Evolutionary conservation across 768 basidiomycete species (phyloP), one percentile per base, ranked within the genome.

Genomic region (Sporobolomyces phaffii): DNA sequence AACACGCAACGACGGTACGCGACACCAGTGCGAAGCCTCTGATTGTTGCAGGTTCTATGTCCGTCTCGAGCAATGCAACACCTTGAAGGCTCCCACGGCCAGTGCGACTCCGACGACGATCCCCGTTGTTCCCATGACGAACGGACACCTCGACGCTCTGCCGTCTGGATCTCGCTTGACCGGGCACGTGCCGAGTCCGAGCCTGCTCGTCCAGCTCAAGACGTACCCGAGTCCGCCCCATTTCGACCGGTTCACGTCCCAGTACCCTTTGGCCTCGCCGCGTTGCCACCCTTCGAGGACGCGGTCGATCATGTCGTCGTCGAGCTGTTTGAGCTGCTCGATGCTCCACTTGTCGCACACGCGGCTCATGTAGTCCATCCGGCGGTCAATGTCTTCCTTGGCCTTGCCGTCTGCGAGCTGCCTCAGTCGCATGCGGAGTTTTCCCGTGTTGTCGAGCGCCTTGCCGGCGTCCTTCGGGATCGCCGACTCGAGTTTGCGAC

Each of bases 351-450:
- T 77, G 65, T 90, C 89, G 78, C 91, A 97, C 28, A 96, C 80
- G 67, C 82, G 83, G 24, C 87, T 84, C 88, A 96, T 93, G 91
- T 90, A 93, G 70, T 82, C 83, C 92, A 97, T 97, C 75, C 94
- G 80, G 74, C 82, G 83, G 77, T 85, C 84, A 45, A 91, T 86
- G 57, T 88, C 73, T 53, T 82, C 80, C 10, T 89, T 91, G 15
- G 56, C 70, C 5, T 89, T 85, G 0, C 90, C 92, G 1, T 88
- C 88, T 18, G 88, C 91, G 38, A 87, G 82, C 75, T 86, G 82
- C 75, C 90, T 86, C 75, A 99, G 79, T 76, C 82, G 83, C 29
- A 76, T 76, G 72, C 96, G 80, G 47, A 98, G 79, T 70, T 80
- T 77, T 9, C 96, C 96, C 57, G 96, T 86, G 65, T 82, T 86